Evolutionary conservation across 2,329 filamentous ascomycete genomes (phyloP).

Genomic region (Claviceps quebecensis): DNA sequence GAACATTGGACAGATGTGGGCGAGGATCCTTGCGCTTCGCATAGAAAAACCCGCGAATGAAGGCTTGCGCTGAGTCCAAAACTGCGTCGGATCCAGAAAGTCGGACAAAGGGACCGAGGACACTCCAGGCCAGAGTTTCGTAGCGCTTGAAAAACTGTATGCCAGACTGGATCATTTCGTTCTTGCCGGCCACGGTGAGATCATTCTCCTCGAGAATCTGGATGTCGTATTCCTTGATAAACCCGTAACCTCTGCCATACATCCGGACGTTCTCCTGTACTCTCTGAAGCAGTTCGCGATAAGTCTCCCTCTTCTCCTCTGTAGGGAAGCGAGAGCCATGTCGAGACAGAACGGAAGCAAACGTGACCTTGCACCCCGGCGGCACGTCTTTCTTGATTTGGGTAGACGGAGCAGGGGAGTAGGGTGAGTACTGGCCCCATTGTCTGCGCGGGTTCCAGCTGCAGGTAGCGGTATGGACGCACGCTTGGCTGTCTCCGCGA

Average conservation of each 20-base stretch:
- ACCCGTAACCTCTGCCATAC: slow-evolving; percentile 53
- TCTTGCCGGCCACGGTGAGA: slow-evolving; percentile 51
- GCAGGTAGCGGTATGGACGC: slow-evolving; percentile 25
- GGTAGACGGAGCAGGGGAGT: slow-evolving; percentile 56
- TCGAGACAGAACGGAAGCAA: slow-evolving; percentile 68
- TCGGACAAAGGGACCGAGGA: slow-evolving; percentile 54
- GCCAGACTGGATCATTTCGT: slow-evolving; percentile 61
- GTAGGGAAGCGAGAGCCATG: slow-evolving; percentile 81
- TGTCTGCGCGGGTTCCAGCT: slow-evolving; percentile 44
- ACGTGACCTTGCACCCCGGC: slow-evolving; percentile 54
- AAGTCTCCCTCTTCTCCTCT: slow-evolving; percentile 46
- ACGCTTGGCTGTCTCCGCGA: slow-evolving; percentile 1
- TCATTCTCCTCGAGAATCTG: slow-evolving; percentile 50
- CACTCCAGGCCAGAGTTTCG: slow-evolving; percentile 35
- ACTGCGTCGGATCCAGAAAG: slow-evolving; percentile 57
- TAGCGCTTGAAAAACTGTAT: slow-evolving; percentile 65
- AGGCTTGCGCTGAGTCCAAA: slow-evolving; percentile 60
- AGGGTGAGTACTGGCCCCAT: slow-evolving; percentile 89
- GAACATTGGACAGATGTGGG: slow-evolving; percentile 38
- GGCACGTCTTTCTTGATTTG: slow-evolving; percentile 48
- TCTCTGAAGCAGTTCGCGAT: slow-evolving; percentile 47
- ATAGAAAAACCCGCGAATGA: slow-evolving; percentile 57
- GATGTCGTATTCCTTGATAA: slow-evolving; percentile 60
- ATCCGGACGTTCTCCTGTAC: slow-evolving; percentile 44
- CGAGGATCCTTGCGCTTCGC: slow-evolving; percentile 23